These are phyloP conservation scores for Candida nonsorbophila DNA, from an alignment of 805 yeast species.

Conservation along the genomic window DNA sequence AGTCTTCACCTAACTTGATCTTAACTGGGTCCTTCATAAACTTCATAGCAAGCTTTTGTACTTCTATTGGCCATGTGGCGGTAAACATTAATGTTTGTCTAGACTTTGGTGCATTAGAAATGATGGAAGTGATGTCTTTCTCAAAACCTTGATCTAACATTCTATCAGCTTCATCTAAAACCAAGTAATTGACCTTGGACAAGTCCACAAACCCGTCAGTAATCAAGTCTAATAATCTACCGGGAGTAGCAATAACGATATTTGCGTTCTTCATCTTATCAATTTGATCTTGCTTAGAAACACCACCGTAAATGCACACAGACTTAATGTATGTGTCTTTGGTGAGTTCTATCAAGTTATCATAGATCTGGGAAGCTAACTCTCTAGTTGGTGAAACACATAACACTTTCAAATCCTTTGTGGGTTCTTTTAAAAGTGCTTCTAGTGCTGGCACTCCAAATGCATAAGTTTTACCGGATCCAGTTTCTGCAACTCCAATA, in stretches of 20 bases:
- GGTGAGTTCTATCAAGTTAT: slow-evolving; percentile 67
- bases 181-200: slow-evolving; percentile 65
- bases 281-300: slow-evolving; percentile 89
- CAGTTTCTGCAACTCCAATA: slow-evolving; percentile 97
- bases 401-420: slow-evolving; percentile 62
- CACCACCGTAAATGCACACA: slow-evolving; percentile 95
- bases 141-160: slow-evolving; percentile 98
- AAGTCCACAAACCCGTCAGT: slow-evolving; percentile 82
- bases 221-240: slow-evolving; percentile 84
- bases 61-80: slow-evolving; percentile 99
- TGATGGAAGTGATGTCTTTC: slow-evolving; percentile 85
- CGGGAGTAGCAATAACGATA: slow-evolving; percentile 96
- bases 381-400: slow-evolving; percentile 97
- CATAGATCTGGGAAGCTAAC: slow-evolving; percentile 89
- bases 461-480: slow-evolving; percentile 96
- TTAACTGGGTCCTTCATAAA: slow-evolving; percentile 86
- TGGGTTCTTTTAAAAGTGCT: slow-evolving; percentile 42
- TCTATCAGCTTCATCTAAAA: slow-evolving; percentile 96
- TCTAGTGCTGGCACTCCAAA: slow-evolving; percentile 96
- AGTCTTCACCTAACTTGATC: slow-evolving; percentile 84
- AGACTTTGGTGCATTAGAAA: slow-evolving; percentile 46
- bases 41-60: slow-evolving; percentile 80
- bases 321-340: slow-evolving; percentile 58
- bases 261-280: slow-evolving; percentile 59
- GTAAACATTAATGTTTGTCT: slow-evolving; percentile 98